phyloP scores from a whole-genome alignment of 1,284 basidiomycete species.

The Boletus hoseneyae region DNA sequence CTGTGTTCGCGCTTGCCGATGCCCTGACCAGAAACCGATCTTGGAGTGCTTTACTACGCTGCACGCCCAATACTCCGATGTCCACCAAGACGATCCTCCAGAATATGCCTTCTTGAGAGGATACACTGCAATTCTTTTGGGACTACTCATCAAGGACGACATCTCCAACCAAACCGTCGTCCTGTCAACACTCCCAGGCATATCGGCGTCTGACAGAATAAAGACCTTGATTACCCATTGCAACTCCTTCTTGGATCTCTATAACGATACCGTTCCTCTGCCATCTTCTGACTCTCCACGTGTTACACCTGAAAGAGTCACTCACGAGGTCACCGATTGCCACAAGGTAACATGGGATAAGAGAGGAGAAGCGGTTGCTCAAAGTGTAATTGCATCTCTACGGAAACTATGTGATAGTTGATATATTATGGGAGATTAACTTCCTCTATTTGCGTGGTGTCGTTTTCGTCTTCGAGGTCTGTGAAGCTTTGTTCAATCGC shows the following conservation, averaged over 20 bases:
- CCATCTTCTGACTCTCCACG: slow-evolving; percentile 10
- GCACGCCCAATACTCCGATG: slow-evolving; percentile 16
- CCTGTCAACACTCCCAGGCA: slow-evolving; percentile 42
- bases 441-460: slow-evolving; percentile 10
- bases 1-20: slow-evolving; percentile 51
- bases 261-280: slow-evolving; percentile 31
- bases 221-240: slow-evolving; percentile 50
- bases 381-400: slow-evolving; percentile 50
- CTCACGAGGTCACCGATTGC: slow-evolving; percentile 9
- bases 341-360: slow-evolving; percentile 29
- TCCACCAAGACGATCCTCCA: slow-evolving; percentile 32
- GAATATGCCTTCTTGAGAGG: slow-evolving; percentile 52
- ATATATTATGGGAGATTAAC: slow-evolving; percentile 20
- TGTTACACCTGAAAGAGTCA: slow-evolving; percentile 2
- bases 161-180: slow-evolving; percentile 43
- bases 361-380: slow-evolving; percentile 44
- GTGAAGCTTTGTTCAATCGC: slow-evolving; percentile 67
- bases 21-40: slow-evolving; percentile 39
- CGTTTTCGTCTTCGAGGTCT: slow-evolving; percentile 45
- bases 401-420: slow-evolving; percentile 25
- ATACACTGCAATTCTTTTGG: slow-evolving; percentile 69
- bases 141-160: slow-evolving; percentile 56
- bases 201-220: slow-evolving; percentile 37
- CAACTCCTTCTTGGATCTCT: slow-evolving; percentile 55
- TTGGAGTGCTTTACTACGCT: slow-evolving; percentile 32